Conservation (phyloP, 176 grass and related monocot genomes). For the Secale cereale region DNA sequence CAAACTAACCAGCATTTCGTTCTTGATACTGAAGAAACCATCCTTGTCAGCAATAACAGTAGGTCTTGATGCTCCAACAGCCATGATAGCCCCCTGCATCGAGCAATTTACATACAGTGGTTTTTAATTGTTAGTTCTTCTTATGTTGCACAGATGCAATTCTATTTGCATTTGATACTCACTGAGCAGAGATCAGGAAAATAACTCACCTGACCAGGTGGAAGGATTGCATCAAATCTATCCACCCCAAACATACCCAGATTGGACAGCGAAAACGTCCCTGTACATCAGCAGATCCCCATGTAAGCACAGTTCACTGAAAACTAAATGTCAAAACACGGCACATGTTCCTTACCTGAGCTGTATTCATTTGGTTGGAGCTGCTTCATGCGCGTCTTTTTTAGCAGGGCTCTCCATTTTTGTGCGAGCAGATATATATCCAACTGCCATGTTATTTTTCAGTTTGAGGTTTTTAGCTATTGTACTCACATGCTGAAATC, state of each 20-base stretch:
- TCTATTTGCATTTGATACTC: not conserved
- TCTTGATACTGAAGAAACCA: constrained; percentile 87
- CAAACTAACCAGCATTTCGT: constrained; percentile 79
- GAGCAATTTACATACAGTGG: constrained; percentile 10
- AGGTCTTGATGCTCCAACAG: constrained; percentile 80
- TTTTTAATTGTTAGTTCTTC: not conserved
- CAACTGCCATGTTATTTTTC: constrained; percentile 38
- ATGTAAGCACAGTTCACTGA: constrained; percentile 23
- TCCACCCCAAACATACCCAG: constrained; percentile 97
- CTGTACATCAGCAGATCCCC: constrained; percentile 35
- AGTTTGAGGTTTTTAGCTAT: constrained; percentile 12
- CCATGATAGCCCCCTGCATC: constrained; percentile 92
- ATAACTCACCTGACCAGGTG: constrained; percentile 80
- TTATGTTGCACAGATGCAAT: constrained; percentile 12
- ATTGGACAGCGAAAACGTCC: constrained; percentile 92
- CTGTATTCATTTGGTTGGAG: constrained; percentile 80
- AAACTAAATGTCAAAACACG: not conserved
- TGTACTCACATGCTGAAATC: not conserved
- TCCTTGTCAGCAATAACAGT: constrained; percentile 64
- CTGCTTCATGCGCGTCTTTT: constrained; percentile 79
- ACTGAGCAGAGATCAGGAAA: not conserved
- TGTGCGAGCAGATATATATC: constrained; percentile 88
- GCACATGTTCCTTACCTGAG: constrained; percentile 49
- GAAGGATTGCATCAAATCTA: constrained; percentile 97
- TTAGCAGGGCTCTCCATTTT: constrained; percentile 86